Conservation (phyloP, 1,284 basidiomycete species). For the Pseudozyma sp. region DNA sequence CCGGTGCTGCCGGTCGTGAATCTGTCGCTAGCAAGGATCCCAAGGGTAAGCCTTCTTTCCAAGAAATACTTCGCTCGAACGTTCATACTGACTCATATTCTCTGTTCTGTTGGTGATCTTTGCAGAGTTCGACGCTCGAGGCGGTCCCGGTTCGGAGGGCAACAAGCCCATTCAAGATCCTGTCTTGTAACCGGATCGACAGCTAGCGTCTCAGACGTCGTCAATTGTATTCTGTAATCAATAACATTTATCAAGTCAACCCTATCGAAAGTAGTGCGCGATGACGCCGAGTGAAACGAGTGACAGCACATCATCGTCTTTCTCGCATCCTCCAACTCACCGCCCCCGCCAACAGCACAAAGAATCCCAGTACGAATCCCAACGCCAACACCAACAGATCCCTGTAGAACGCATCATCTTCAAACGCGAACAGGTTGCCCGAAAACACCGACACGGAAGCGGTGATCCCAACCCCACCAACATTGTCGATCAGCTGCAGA, state of each 20-base stretch:
- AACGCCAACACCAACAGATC: slow-evolving; percentile 55
- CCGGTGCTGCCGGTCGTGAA: slow-evolving; percentile 48
- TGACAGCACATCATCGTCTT: slow-evolving; percentile 17
- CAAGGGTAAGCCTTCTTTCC: slow-evolving; percentile 27
- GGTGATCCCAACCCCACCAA: slow-evolving; percentile 32
- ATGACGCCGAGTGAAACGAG: no score
- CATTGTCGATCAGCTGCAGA: slow-evolving; percentile 47
- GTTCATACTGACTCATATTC: not conserved
- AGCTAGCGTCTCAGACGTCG: not conserved
- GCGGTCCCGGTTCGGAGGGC: slow-evolving; percentile 52
- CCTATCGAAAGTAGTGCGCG: not conserved
- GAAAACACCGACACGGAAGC: slow-evolving; percentile 43
- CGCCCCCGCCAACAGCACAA: slow-evolving; percentile 28
- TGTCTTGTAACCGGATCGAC: slow-evolving; percentile 18
- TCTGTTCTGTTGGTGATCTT: not conserved
- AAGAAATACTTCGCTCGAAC: no score
- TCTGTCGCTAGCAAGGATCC: slow-evolving; percentile 51
- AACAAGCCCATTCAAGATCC: slow-evolving; percentile 56
- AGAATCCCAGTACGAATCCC: slow-evolving; percentile 50
- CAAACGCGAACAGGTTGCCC: slow-evolving; percentile 53
- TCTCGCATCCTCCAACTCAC: slow-evolving; percentile 48
- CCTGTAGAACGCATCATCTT: slow-evolving; percentile 49
- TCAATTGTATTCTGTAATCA: not conserved
- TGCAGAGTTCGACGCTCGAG: slow-evolving; percentile 51
- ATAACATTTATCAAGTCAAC: not conserved